Base-by-base conservation (phyloP, 2,329 filamentous ascomycete species). In the Diplodia mutila region DNA sequence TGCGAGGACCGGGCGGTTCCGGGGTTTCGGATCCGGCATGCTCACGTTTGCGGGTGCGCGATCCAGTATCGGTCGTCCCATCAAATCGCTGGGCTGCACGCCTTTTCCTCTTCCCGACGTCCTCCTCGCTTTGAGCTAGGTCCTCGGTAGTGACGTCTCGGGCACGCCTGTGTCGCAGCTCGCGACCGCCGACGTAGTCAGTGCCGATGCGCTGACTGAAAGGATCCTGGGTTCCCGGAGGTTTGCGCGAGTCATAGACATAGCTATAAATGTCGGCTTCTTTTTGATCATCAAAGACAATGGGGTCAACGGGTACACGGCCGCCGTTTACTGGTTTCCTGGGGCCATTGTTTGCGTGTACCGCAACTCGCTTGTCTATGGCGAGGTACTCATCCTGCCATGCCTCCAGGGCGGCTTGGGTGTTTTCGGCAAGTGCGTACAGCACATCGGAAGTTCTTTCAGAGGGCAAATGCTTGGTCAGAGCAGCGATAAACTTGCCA, bases 211-310 rank as follows among this genome's bases (percentile, higher is more conserved):
- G 77, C 69, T 89, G 87, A 1, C 80, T 75, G 68, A 86, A 87
- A 0, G 87, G 85, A 72, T 89, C 84, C 70, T 88, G 87, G 65
- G 77, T 79, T n/a, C 83, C 83, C 14, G 77, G 76, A 53, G 79
- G 71, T 68, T 82, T 83, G 71, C 85, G 85, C 0, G 84, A 75
- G 69, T 86, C 85, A 73, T 86, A 86, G 39, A 80, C 82, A 74
- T 88, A 89, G 66, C 85, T 85, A 72, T 89, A 89, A 0, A 89
- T 77, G 67, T 84, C 83, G 1, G 87, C 83, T 76, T 89, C 87
- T 70, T 88, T 88, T 75, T 84, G 84, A 70, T 87, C 86, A 72
- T 88, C 86, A 69, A 82, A 88, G 2, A 86, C 74, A n/a, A 79
- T 75, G 5, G 78, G 76, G 14, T 81, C 77, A 29, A 83, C 72